Evolutionary conservation across 495 filamentous ascomycete species (phyloP).

Genomic region (Neurospora hispaniola): DNA sequence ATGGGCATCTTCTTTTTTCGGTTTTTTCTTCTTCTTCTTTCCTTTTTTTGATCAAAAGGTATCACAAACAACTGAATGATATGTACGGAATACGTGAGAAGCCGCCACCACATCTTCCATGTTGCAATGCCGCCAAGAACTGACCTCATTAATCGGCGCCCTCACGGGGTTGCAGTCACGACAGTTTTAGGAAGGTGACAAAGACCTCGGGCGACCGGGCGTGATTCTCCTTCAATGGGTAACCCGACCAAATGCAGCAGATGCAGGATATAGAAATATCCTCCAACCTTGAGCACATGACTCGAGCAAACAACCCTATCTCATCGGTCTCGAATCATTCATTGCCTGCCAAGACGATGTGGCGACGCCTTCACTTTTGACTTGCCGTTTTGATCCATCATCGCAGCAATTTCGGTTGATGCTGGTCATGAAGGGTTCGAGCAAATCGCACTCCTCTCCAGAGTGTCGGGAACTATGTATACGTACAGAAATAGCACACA

Average conservation of each 20-base stretch:
- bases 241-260: background rate
- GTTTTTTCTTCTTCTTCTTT: no score
- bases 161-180: background rate
- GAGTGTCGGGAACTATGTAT: background rate
- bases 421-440: background rate
- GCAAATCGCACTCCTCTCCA: background rate
- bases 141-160: background rate
- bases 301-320: background rate
- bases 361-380: background rate
- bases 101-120: background rate
- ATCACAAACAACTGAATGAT: background rate
- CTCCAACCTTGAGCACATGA: background rate
- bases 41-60: background rate
- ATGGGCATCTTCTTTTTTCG: background rate
- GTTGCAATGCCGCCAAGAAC: background rate
- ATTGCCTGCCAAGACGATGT: background rate
- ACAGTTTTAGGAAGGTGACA: background rate
- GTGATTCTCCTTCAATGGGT: background rate
- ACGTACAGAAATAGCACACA: background rate
- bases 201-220: background rate
- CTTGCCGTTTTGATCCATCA: background rate
- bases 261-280: background rate
- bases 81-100: background rate
- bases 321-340: background rate
- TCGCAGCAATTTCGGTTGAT: background rate